Conservation (phyloP, 2,329 filamentous ascomycete genomes). For the Penicillium sclerotiorum region DNA sequence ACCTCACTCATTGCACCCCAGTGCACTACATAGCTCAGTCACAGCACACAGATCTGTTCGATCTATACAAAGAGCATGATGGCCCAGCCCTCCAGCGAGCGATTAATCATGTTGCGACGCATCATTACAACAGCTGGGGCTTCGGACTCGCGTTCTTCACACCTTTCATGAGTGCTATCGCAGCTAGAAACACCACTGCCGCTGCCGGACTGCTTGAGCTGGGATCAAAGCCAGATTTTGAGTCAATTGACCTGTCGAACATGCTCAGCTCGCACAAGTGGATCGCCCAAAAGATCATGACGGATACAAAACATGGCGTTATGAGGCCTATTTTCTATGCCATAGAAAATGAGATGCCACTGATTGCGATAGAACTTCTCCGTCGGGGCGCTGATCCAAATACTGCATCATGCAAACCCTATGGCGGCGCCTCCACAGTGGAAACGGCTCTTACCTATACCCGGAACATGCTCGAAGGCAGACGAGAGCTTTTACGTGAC, state of each 20-base stretch:
- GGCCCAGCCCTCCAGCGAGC: slow-evolving; percentile 63
- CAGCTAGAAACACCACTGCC: slow-evolving; percentile 54
- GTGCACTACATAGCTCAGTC: slow-evolving; percentile 66
- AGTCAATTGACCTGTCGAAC: slow-evolving; percentile 55
- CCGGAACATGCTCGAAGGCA: slow-evolving; percentile 52
- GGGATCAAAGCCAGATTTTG: slow-evolving; percentile 63
- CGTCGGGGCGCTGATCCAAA: slow-evolving; percentile 68
- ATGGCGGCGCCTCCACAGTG: too few relatives aligned
- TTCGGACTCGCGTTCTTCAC: slow-evolving; percentile 40
- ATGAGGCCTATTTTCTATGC: slow-evolving; percentile 71
- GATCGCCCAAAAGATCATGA: too few relatives aligned
- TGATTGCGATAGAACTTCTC: slow-evolving; percentile 62
- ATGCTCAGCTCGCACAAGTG: slow-evolving; percentile 18
- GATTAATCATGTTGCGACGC: slow-evolving; percentile 65
- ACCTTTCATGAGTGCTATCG: slow-evolving; percentile 63
- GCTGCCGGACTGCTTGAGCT: slow-evolving; percentile 64
- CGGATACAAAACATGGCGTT: slow-evolving; percentile 27
- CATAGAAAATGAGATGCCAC: slow-evolving; percentile 52
- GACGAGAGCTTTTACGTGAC: slow-evolving; percentile 50
- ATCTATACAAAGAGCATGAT: slow-evolving; percentile 56
- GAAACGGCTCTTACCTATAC: too few relatives aligned
- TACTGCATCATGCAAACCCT: too few relatives aligned
- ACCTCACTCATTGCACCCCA: slow-evolving; percentile 64
- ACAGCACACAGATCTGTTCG: slow-evolving; percentile 49
- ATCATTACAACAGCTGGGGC: slow-evolving; percentile 27